These are phyloP conservation scores for Discostella stelligera DNA, from an alignment of 352 stramenopile genomes.

Conservation along the genomic window DNA sequence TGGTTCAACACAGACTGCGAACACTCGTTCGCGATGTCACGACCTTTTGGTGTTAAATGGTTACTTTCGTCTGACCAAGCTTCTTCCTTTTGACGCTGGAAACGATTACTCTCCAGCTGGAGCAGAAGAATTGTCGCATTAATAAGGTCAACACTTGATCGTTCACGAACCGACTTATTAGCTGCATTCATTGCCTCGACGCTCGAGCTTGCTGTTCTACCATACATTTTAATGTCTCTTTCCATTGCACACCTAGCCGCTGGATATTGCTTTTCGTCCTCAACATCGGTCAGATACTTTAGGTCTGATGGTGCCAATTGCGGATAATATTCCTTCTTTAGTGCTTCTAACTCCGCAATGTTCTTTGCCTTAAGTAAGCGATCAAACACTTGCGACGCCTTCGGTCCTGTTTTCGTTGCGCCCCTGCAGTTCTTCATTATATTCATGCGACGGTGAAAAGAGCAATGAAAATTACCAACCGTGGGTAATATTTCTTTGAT, in stretches of 20 bases:
- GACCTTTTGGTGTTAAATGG: no score
- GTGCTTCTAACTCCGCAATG: neutral
- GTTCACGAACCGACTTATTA: neutral
- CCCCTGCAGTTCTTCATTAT: neutral
- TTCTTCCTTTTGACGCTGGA: no score
- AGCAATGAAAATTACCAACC: neutral
- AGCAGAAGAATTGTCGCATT: no score
- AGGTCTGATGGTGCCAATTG: neutral
- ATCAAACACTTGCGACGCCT: no score
- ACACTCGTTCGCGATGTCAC: no score
- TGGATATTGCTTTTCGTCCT: neutral
- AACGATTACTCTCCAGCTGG: no score
- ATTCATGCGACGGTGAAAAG: neutral
- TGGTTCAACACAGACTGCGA: no score
- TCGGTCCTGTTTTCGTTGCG: neutral
- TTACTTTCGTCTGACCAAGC: no score
- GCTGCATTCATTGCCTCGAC: conserved; percentile 1
- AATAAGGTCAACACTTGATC: neutral
- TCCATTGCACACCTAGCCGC: neutral
- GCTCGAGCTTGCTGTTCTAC: neutral
- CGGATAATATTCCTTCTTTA: neutral
- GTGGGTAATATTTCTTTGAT: no score
- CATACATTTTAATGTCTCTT: neutral
- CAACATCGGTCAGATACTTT: neutral
- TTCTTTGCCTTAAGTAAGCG: no score